phyloP scores from a whole-genome alignment of 768 basidiomycete genomes.

The Tulasnella sp. region DNA sequence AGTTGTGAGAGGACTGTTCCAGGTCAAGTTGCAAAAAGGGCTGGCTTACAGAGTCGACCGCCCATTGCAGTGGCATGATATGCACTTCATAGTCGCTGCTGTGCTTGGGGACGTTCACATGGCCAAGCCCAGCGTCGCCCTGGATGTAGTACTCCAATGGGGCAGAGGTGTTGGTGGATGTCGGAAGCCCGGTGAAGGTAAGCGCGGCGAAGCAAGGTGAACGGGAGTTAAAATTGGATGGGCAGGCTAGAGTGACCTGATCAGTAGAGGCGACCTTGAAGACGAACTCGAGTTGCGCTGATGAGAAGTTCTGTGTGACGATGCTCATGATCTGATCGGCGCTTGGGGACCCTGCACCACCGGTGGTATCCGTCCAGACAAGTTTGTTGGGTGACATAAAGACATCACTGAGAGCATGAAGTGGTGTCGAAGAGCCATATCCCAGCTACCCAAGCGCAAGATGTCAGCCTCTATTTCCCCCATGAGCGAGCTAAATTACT shows the following conservation, averaged over 20 bases:
- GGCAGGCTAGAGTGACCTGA: constrained; percentile 49
- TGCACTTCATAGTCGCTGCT: constrained; percentile 57
- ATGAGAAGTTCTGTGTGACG: constrained; percentile 44
- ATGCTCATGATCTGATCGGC: constrained; percentile 50
- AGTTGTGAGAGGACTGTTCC: background rate
- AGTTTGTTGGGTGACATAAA: constrained; percentile 17
- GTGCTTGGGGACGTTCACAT: constrained; percentile 56
- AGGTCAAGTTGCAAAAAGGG: background rate
- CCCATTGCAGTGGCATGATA: constrained; percentile 66
- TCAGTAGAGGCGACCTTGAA: constrained; percentile 37
- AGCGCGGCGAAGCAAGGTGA: constrained; percentile 64
- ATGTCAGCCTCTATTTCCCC: constrained; percentile 19
- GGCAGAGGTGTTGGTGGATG: constrained; percentile 29
- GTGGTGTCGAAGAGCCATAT: constrained; percentile 20
- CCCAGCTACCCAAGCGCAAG: constrained; percentile 23
- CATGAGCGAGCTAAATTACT: background rate
- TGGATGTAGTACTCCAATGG: constrained; percentile 58
- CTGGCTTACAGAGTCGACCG: constrained; percentile 51
- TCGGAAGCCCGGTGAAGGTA: constrained; percentile 36
- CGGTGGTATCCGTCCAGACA: constrained; percentile 57
- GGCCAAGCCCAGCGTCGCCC: constrained; percentile 52
- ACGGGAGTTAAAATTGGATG: constrained; percentile 59
- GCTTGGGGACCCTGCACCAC: constrained; percentile 43
- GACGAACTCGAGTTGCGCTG: constrained; percentile 39
- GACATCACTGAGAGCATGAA: constrained; percentile 19